Evolutionary conservation across 108 stramenopile species (phyloP).

Genomic region (Cyclotella choctawhatcheeana): DNA sequence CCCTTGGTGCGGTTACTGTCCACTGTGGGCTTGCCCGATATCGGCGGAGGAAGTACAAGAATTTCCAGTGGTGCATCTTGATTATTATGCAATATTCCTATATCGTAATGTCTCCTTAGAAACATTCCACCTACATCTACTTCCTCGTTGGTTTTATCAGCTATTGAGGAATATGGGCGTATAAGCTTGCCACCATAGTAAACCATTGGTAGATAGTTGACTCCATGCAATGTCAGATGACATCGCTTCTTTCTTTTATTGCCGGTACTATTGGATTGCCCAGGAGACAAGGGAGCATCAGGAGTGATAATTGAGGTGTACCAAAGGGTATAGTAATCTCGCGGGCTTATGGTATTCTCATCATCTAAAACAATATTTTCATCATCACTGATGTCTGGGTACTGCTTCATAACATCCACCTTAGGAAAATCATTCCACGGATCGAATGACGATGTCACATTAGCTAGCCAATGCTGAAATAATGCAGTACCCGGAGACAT

Average conservation of each 20-base stretch:
- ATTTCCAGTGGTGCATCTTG: conserved; percentile 24
- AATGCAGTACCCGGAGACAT: conserved; percentile 38
- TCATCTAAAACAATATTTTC: neutral
- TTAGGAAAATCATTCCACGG: conserved; percentile 44
- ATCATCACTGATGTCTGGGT: conserved; percentile 41
- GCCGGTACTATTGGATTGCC: neutral
- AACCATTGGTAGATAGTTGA: conserved; percentile 40
- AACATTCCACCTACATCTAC: conserved; percentile 43
- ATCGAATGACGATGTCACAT: conserved; percentile 15
- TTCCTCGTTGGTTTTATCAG: conserved; percentile 4
- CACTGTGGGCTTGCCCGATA: conserved; percentile 29
- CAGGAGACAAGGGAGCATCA: neutral
- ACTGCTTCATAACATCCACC: conserved; percentile 19
- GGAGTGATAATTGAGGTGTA: conserved; percentile 23
- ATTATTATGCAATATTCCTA: conserved; percentile 10
- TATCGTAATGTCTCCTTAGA: conserved; percentile 33
- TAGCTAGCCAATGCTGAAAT: conserved; percentile 36
- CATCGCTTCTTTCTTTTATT: conserved; percentile 7
- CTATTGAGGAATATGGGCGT: conserved; percentile 8
- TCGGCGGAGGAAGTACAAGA: conserved; percentile 37
- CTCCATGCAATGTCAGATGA: conserved; percentile 38
- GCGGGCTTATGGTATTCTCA: conserved; percentile 1
- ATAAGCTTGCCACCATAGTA: conserved; percentile 25
- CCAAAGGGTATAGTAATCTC: conserved; percentile 48
- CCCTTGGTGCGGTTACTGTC: neutral